Evolutionary conservation across 345 rosid species (phyloP).

Genomic region (Dimocarpus longan): DNA sequence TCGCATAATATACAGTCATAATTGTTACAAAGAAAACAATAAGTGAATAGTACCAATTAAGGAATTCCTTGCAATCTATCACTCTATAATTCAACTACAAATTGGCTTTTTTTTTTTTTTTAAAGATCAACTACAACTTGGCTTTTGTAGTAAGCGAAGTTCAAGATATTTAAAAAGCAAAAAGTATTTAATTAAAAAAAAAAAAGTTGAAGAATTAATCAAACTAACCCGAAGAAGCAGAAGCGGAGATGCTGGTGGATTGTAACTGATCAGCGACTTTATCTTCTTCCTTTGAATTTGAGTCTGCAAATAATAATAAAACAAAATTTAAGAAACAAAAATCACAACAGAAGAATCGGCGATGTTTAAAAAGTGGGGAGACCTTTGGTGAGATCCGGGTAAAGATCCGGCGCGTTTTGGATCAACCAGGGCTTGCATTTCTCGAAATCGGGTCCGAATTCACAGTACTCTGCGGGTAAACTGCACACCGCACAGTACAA

Average conservation of each 20-base stretch:
- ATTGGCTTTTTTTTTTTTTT: not conserved
- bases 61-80: not conserved
- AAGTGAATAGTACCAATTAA: not conserved
- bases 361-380: not conserved
- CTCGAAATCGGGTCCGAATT: constrained; percentile 53
- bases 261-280: constrained; percentile 36
- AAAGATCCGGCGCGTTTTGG: constrained; percentile 50
- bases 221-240: constrained; percentile 24
- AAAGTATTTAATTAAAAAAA: not conserved
- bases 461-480: constrained; percentile 55
- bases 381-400: constrained; percentile 51
- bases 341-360: not conserved
- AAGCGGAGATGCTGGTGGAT: constrained; percentile 33
- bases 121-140: not conserved
- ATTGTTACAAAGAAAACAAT: not conserved
- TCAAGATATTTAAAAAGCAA: not conserved
- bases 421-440: constrained; percentile 57
- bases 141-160: not conserved
- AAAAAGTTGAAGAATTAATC: not conserved
- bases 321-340: not conserved
- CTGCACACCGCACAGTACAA: constrained; percentile 39
- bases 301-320: constrained; percentile 11
- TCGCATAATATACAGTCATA: not conserved
- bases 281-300: constrained; percentile 33
- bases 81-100: not conserved